Percentiles rank a stretch among this genome's conserved stretches.
Evolutionary conservation across 192 early-diverging fungal species (phyloP).

Genomic region (Coemansia sp.): DNA sequence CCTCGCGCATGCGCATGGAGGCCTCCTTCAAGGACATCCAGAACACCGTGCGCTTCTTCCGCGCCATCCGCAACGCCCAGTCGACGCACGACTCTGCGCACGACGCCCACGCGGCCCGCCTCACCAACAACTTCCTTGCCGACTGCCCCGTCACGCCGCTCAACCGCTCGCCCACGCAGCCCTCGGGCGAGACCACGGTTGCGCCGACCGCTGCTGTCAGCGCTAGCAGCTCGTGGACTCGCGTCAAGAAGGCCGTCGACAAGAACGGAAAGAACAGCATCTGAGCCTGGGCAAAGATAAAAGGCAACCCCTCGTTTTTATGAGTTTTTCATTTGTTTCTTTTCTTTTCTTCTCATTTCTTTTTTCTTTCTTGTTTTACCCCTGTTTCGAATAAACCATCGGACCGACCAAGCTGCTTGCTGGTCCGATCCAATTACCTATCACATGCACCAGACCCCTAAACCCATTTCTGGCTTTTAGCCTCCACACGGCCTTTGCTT

Average conservation of each 20-base stretch:
- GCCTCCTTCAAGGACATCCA: slow-evolving; percentile 48
- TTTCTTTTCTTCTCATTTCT: not conserved
- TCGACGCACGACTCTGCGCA: slow-evolving; percentile 5
- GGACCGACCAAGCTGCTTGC: not conserved
- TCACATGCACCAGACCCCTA: slow-evolving; percentile 2
- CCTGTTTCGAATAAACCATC: not conserved
- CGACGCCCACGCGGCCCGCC: not conserved
- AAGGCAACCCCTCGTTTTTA: not conserved
- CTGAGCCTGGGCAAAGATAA: slow-evolving; percentile 1
- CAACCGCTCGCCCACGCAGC: slow-evolving; percentile 22
- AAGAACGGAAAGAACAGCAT: slow-evolving; percentile 15
- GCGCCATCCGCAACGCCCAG: slow-evolving; percentile 57
- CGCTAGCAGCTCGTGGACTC: slow-evolving; percentile 49
- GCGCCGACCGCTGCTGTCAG: slow-evolving; percentile 36
- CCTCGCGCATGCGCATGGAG: slow-evolving; percentile 52
- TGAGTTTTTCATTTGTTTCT: slow-evolving; percentile 3
- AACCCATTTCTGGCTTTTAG: not conserved
- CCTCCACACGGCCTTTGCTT: no score
- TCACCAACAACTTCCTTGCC: slow-evolving; percentile 36
- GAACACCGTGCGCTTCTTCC: slow-evolving; percentile 53
- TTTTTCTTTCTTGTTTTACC: slow-evolving; percentile 4
- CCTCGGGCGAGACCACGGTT: slow-evolving; percentile 34
- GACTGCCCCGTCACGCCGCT: slow-evolving; percentile 8
- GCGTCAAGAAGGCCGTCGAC: slow-evolving; percentile 37
- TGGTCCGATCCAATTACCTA: no score